A percentile compares a stretch with the other conserved stretches of the same genome.
phyloP scores from a whole-genome alignment of 2,329 filamentous ascomycete genomes.

The Aspergillus jensenii region DNA sequence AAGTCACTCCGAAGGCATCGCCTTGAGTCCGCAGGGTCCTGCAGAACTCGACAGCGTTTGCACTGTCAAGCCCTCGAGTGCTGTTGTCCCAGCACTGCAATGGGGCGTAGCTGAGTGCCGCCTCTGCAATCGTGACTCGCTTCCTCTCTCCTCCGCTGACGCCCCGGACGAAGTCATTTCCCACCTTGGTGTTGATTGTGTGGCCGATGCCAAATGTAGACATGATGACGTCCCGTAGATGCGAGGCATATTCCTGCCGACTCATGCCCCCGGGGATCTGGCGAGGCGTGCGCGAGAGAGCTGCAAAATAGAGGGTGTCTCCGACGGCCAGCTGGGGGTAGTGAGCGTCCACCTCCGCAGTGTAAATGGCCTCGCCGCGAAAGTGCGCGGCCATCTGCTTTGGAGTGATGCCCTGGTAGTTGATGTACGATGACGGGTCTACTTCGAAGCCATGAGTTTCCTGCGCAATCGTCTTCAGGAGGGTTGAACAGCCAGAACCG shows the following conservation, averaged over 20 bases:
- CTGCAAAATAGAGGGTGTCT: constrained; percentile 3
- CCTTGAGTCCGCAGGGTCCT: constrained; percentile 45
- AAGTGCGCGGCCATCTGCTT: constrained; percentile 1
- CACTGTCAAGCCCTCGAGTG: constrained; percentile 45
- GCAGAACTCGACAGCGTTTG: constrained; percentile 53
- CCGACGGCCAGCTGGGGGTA: constrained; percentile 2
- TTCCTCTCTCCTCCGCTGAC: constrained; percentile 60
- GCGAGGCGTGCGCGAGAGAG: neutral
- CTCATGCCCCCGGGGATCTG: constrained; percentile 1
- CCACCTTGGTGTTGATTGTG: constrained; percentile 43
- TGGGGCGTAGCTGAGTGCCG: constrained; percentile 40
- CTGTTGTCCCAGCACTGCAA: constrained; percentile 41
- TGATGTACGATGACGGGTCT: neutral
- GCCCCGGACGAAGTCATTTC: constrained; percentile 55
- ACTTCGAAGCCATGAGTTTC: constrained; percentile 3
- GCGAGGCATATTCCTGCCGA: neutral
- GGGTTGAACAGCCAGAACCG: constrained; percentile 1
- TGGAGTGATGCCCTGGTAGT: constrained; percentile 3
- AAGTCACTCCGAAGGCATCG: constrained; percentile 39
- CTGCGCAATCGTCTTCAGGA: constrained; percentile 1
- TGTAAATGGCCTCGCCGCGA: constrained; percentile 5
- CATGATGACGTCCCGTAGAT: constrained; percentile 1
- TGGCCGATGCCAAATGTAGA: constrained; percentile 34
- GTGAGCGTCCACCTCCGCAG: constrained; percentile 3
- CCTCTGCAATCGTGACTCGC: constrained; percentile 58